Conservation (phyloP, 768 basidiomycete species). For the Agaricus sinodeliciosus region DNA sequence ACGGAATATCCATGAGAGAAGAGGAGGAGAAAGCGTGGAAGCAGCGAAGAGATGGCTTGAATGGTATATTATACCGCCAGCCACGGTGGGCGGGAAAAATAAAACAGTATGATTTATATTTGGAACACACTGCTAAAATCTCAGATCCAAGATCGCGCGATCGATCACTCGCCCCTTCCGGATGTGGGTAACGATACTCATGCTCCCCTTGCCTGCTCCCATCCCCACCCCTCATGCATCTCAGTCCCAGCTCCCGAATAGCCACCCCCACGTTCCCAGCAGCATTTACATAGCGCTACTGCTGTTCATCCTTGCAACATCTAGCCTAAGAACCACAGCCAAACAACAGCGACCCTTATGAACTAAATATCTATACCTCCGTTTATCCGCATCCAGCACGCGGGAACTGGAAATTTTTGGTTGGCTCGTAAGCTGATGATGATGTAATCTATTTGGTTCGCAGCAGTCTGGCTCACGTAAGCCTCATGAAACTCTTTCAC, state of each 20-base stretch:
- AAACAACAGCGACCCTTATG: no score
- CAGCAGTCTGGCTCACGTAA: constrained; percentile 1
- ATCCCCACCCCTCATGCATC: not conserved
- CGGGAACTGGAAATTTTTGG: constrained; percentile 2
- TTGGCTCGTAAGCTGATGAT: constrained; percentile 7
- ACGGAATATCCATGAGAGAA: not conserved
- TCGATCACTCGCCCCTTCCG: not conserved
- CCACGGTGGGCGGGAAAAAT: constrained; percentile 3
- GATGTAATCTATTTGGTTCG: constrained; percentile 2
- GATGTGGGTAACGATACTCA: not conserved
- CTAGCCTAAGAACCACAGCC: not conserved
- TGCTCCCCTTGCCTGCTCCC: not conserved
- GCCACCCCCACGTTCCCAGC: not conserved
- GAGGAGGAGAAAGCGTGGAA: not conserved
- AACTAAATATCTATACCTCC: not conserved
- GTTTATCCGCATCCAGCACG: constrained; percentile 9
- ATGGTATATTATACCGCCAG: constrained; percentile 2
- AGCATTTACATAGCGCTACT: not conserved
- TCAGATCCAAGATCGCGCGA: constrained; percentile 3
- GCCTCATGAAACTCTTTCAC: not conserved
- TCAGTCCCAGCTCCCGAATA: not conserved
- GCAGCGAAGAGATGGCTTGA: not conserved
- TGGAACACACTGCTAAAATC: not conserved
- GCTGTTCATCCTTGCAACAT: not conserved
- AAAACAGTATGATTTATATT: constrained; percentile 8